A percentile compares a stretch with the other conserved stretches of the same genome.
Conservation (phyloP, 495 filamentous ascomycete species). For the Aspergillus campestris region DNA sequence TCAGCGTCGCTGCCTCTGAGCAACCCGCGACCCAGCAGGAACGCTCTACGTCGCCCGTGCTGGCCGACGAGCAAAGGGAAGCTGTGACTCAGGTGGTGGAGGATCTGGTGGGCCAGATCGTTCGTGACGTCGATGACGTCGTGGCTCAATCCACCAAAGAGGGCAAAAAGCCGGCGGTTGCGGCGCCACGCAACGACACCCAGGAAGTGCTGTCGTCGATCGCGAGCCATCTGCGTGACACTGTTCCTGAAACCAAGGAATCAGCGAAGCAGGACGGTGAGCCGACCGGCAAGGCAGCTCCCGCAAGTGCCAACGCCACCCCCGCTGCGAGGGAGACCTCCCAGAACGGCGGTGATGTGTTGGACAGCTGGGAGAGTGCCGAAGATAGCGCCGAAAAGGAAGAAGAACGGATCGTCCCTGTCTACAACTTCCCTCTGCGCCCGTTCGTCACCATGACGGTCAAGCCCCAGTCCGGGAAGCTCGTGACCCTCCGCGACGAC, state of each 20-base stretch:
- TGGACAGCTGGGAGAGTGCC: slow-evolving; percentile 72
- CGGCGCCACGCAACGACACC: slow-evolving; percentile 22
- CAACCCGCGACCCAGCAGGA: slow-evolving; percentile 8
- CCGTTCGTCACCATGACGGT: slow-evolving; percentile 79
- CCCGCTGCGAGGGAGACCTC: slow-evolving; percentile 51
- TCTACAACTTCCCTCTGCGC: slow-evolving; percentile 92
- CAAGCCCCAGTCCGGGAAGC: slow-evolving; percentile 25
- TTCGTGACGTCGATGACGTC: slow-evolving; percentile 60
- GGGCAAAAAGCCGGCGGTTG: slow-evolving; percentile 15
- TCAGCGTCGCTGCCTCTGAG: slow-evolving; percentile 14
- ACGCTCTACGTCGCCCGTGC: slow-evolving; percentile 25
- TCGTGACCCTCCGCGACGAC: slow-evolving; percentile 56
- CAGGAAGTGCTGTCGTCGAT: slow-evolving; percentile 29
- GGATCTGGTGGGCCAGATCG: slow-evolving; percentile 57
- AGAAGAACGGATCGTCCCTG: slow-evolving; percentile 54
- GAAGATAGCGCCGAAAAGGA: slow-evolving; percentile 69
- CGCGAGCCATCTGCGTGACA: slow-evolving; percentile 26
- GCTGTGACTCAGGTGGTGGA: slow-evolving; percentile 65
- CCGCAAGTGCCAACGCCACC: slow-evolving; percentile 40
- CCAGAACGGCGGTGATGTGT: slow-evolving; percentile 46
- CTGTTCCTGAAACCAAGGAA: slow-evolving; percentile 27
- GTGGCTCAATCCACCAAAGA: slow-evolving; percentile 43
- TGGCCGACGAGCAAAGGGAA: slow-evolving; percentile 41
- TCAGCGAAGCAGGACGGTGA: slow-evolving; percentile 48
- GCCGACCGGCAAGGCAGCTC: slow-evolving; percentile 45